Conservation (phyloP, 2,329 filamentous ascomycete species). For the Fusarium haematococcum region DNA sequence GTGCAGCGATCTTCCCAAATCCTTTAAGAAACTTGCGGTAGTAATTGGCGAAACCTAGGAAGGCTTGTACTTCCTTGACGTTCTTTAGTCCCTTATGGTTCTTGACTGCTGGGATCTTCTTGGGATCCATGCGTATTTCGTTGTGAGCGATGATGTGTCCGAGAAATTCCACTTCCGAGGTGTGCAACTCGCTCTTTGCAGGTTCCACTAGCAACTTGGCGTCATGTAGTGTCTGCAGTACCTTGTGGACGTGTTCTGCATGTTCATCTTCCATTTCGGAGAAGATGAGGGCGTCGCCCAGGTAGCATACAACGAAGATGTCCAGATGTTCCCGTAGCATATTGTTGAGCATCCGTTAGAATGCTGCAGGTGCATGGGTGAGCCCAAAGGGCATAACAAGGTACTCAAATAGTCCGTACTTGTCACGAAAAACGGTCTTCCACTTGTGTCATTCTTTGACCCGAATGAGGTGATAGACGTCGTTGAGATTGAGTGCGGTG, state of each 20-base stretch:
- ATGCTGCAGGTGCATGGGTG: slow-evolving; percentile 32
- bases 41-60: slow-evolving; percentile 28
- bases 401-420: slow-evolving; percentile 49
- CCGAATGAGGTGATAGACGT: slow-evolving; percentile 47
- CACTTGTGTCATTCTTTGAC: slow-evolving; percentile 32
- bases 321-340: slow-evolving; percentile 26
- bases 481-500: slow-evolving; percentile 31
- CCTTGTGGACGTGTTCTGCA: slow-evolving; percentile 28
- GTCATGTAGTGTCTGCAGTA: slow-evolving; percentile 25
- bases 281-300: slow-evolving; percentile 40
- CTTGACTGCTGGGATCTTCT: slow-evolving; percentile 25
- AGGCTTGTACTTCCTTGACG: slow-evolving; percentile 30
- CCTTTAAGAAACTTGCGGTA: slow-evolving; percentile 31
- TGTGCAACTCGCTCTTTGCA: slow-evolving; percentile 29
- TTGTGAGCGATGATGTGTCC: slow-evolving; percentile 14
- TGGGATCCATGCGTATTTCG: slow-evolving; percentile 23
- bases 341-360: slow-evolving; percentile 38
- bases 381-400: slow-evolving; percentile 46
- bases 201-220: slow-evolving; percentile 29
- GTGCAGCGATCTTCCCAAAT: slow-evolving; percentile 13
- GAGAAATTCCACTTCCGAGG: slow-evolving; percentile 20
- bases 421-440: slow-evolving; percentile 43
- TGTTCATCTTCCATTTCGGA: slow-evolving; percentile 30
- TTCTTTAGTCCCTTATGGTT: not conserved
- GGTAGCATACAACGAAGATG: slow-evolving; percentile 34